Evolutionary conservation across 108 stramenopile species (phyloP).

Genomic region (Pseudonitzschia multiseries): DNA sequence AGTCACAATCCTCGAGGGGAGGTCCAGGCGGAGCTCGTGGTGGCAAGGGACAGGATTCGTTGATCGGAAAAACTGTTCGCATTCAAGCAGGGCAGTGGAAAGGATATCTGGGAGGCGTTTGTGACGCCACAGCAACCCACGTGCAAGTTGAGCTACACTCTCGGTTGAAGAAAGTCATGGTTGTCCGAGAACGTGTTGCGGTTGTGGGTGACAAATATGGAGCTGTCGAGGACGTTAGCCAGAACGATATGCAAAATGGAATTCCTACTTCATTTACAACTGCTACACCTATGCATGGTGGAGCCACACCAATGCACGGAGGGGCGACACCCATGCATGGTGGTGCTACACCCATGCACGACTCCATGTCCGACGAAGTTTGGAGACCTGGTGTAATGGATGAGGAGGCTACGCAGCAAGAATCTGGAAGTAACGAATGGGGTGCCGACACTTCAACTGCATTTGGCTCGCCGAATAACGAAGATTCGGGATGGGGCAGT

Average conservation of each 20-base stretch:
- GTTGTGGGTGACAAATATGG: conserved; percentile 91
- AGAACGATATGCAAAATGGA: conserved; percentile 30
- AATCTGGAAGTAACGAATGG: conserved; percentile 44
- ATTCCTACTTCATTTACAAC: conserved; percentile 49
- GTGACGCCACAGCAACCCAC: conserved; percentile 85
- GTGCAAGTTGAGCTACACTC: conserved; percentile 90
- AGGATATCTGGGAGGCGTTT: conserved; percentile 86
- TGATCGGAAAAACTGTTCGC: conserved; percentile 88
- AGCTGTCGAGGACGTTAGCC: conserved; percentile 64
- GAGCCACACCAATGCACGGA: conserved; percentile 86
- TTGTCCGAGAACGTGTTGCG: conserved; percentile 79
- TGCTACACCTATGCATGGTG: conserved; percentile 85
- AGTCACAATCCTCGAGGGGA: conserved; percentile 51
- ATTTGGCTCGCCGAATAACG: conserved; percentile 42
- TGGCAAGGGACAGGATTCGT: conserved; percentile 70
- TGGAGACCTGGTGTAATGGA: conserved; percentile 82
- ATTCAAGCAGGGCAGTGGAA: conserved; percentile 93
- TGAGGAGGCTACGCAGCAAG: conserved; percentile 25
- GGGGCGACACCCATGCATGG: conserved; percentile 90
- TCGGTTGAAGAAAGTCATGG: conserved; percentile 90
- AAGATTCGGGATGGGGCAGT: conserved; percentile 59
- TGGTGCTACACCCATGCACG: conserved; percentile 85
- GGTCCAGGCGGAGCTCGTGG: conserved; percentile 54
- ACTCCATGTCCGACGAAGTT: conserved; percentile 69
- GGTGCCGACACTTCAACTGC: conserved; percentile 32